A percentile compares a stretch with the other conserved stretches of the same genome.
Conservation (phyloP, 179 eudicot species). For the Beta corolliflora region DNA sequence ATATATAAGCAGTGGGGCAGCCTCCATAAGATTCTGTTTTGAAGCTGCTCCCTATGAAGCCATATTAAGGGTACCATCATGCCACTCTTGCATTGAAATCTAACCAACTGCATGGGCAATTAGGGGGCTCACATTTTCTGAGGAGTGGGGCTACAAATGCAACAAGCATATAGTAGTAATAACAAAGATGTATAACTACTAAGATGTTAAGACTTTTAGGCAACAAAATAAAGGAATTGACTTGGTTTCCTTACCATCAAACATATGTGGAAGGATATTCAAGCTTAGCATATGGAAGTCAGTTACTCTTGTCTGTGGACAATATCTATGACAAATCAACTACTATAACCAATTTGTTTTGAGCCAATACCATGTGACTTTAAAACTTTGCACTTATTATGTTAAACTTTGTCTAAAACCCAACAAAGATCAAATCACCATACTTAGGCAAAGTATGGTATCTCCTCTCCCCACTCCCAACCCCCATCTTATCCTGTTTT, state of each 20-base stretch:
- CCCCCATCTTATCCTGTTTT: slow-evolving; percentile 13
- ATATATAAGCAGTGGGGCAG: slow-evolving; percentile 11
- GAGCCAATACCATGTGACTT: slow-evolving; percentile 25
- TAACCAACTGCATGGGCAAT: slow-evolving; percentile 30
- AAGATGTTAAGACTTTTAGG: slow-evolving; percentile 7
- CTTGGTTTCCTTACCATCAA: slow-evolving; percentile 30
- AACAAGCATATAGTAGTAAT: background rate
- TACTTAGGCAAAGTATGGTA: slow-evolving; percentile 23
- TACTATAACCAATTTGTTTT: slow-evolving; percentile 9
- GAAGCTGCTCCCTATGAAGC: slow-evolving; percentile 24
- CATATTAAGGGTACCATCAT: slow-evolving; percentile 8
- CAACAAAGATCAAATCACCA: slow-evolving; percentile 21
- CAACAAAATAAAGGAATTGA: slow-evolving; percentile 19
- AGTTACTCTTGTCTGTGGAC: slow-evolving; percentile 38
- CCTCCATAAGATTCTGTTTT: slow-evolving; percentile 32
- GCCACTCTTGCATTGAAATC: slow-evolving; percentile 19
- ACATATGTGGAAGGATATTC: slow-evolving; percentile 10
- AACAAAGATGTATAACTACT: background rate
- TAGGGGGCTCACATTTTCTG: slow-evolving; percentile 2
- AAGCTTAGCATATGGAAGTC: slow-evolving; percentile 19
- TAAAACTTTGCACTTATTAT: slow-evolving; percentile 3
- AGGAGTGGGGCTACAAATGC: background rate
- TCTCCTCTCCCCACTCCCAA: background rate
- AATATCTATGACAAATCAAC: slow-evolving; percentile 24
- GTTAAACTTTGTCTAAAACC: background rate